Base-by-base conservation (phyloP, 2,329 filamentous ascomycete genomes). In the Calonectria hawksworthii region DNA sequence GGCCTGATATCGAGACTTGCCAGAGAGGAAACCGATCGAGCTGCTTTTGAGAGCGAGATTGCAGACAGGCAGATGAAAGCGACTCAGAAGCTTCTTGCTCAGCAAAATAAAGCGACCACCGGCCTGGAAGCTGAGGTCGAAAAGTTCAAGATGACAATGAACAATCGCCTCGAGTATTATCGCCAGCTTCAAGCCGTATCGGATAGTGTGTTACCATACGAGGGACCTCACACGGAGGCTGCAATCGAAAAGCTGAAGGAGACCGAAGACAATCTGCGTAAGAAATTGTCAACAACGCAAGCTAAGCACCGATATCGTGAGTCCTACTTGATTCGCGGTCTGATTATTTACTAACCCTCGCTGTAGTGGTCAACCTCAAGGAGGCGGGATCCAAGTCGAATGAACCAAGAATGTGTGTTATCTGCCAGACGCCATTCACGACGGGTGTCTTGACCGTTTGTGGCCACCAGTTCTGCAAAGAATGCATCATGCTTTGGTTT, bases 381-480 rank as follows among this genome's bases (percentile, higher is more conserved):
- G 84, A 89, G 70, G 86, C 89, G 23, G 93, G 94, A 56, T 88
- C 90, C n/a, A 91, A 90, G 65, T 89, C 90, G 1, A 90, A 92
- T 63, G 91, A 93, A 72, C 88, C 92, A 9, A 90, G 92, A 36
- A 92, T 94, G 66, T 99, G 97, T 83, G 91, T 98, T 70, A 98
- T 99, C 79, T 99, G 97, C 83, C 93, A 94, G 81, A 90, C 90
- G 14, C 82, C 88, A 0, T 98, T 98, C 80, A 92, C 94, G 73
- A 87, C 92, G n/a, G 96, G 96, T 68, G 92, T 94, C 68, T 88
- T 96, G 75, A 98, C 96, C 0, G 90, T 95, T 1, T 99, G 97
- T 83, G 96, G 96, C 0, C 97, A 99, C 82, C 92, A 95, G 77
- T 99, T 96, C 83, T 98, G 96, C 87, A 96, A 95, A 80, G 94